A percentile compares a stretch with the other conserved stretches of the same genome.
These are phyloP conservation scores for Ustilago trichophora DNA, from an alignment of 1,284 basidiomycete genomes.

Conservation along the genomic window DNA sequence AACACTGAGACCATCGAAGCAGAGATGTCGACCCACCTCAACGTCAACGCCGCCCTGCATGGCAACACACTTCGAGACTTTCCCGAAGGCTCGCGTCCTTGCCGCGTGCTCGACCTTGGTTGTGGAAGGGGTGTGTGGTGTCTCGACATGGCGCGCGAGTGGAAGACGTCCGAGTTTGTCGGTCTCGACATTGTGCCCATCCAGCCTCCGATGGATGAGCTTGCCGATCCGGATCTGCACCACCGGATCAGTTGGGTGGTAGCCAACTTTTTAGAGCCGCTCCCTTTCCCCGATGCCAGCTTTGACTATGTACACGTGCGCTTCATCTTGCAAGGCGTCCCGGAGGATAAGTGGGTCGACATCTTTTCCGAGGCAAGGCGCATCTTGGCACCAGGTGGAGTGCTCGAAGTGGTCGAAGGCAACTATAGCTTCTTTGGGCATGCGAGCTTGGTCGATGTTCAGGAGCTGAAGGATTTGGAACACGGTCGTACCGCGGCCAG, in stretches of 20 bases:
- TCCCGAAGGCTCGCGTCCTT: conserved; percentile 29
- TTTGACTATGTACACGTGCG: conserved; percentile 59
- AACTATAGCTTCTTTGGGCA: conserved; percentile 50
- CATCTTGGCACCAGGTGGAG: conserved; percentile 49
- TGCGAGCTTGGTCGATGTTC: conserved; percentile 29
- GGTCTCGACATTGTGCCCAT: conserved; percentile 55
- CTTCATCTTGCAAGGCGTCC: conserved; percentile 36
- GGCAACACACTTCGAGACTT: conserved; percentile 29
- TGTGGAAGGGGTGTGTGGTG: conserved; percentile 52
- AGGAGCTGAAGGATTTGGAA: conserved; percentile 42
- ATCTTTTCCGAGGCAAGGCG: conserved; percentile 39
- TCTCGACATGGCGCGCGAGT: conserved; percentile 47
- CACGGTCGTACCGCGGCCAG: conserved; percentile 9
- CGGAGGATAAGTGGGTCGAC: conserved; percentile 51
- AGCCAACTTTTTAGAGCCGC: conserved; percentile 52
- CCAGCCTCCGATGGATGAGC: conserved; percentile 34
- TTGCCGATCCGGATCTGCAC: conserved; percentile 44
- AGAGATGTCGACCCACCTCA: conserved; percentile 35
- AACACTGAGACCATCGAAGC: conserved; percentile 29
- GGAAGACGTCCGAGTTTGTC: conserved; percentile 54
- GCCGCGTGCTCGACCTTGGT: conserved; percentile 51
- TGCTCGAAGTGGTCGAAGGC: conserved; percentile 47
- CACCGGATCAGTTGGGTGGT: conserved; percentile 56
- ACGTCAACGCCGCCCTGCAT: conserved; percentile 12
- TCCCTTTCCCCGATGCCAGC: conserved; percentile 54